Evolutionary conservation across 2,329 filamentous ascomycete genomes (phyloP), one percentile per base, ranked within the genome.

Genomic region (Aspergillus quadricinctus): DNA sequence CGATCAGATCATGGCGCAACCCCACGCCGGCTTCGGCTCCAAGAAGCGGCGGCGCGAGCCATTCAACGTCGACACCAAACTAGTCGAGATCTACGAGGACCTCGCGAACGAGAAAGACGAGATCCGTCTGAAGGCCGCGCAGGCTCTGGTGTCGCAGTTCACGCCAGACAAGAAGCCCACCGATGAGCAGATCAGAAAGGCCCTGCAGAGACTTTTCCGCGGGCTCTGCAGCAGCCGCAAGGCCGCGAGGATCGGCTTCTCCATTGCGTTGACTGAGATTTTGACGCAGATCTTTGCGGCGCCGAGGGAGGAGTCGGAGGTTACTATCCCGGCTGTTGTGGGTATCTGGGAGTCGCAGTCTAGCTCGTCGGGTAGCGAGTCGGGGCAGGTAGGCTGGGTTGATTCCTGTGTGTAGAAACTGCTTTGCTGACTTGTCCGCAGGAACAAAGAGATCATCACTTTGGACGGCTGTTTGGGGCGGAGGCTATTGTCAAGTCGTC

Each of bases 141-240:
- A 74, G 50, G 69, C 69, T 4, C 66, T 80, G 41, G 68, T 79
- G 3, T 74, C 73, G 8, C 74, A 77, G 51, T 77, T 78, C 57
- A 76, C 75, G 2, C 68, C 74, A 17, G 72, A 76, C 51, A 68
- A 72, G 57, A 68, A 70, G 28, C 69, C 74, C 4, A 65, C 68
- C 14, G 69, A 74, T 55, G 77, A 78, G 29, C 69, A 76, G 55
- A 71, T 77, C 49, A 66, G 71, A 52, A 75, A 74, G 54, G 69
- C 69, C 1, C 59, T 80, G 61, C 83, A 83, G 68, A 82, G 88
- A 27, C 79, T 99, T 40, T 90, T 97, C 71, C 86, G 90, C 54
- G 94, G 94, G 43, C 84, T 97, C 19, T 92, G 92, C 59, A 97
- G 92, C 71, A 88, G 91, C 54, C 87, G 91, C 56, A 96, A 96